Evolutionary conservation across 2,329 filamentous ascomycete genomes (phyloP).

Genomic region (Paraphoma chrysanthemicola): DNA sequence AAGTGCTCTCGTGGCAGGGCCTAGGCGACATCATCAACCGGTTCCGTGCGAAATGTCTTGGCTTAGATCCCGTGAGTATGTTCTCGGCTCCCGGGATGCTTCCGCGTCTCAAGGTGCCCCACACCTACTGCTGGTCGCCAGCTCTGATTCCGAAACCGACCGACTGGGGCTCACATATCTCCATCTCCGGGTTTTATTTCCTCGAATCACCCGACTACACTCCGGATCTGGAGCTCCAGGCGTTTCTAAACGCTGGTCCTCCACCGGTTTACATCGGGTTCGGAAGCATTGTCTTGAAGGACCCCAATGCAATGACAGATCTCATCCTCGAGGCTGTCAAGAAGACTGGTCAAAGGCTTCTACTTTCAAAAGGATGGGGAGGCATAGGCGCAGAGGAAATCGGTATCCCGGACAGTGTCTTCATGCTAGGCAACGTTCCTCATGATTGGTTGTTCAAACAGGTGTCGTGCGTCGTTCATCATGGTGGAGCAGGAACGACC

Average conservation of each 20-base stretch:
- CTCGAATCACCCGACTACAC: conserved; percentile 25
- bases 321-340: conserved; percentile 36
- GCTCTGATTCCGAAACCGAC: conserved; percentile 26
- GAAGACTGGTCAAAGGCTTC: conserved; percentile 69
- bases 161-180: conserved; percentile 24
- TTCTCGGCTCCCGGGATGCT: conserved; percentile 48
- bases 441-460: conserved; percentile 81
- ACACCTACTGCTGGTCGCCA: conserved; percentile 58
- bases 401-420: conserved; percentile 69
- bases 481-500: conserved; percentile 73
- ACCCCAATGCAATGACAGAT: conserved; percentile 33
- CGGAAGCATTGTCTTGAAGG: conserved; percentile 38
- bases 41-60: conserved; percentile 47
- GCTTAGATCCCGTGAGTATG: conserved; percentile 49
- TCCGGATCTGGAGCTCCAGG: conserved; percentile 23
- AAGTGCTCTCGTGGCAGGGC: conserved; percentile 59
- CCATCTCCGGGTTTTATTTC: conserved; percentile 36
- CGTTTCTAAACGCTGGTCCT: conserved; percentile 31
- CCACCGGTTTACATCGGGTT: conserved; percentile 43
- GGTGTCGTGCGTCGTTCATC: conserved; percentile 81
- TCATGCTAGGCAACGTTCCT: conserved; percentile 69
- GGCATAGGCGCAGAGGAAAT: conserved; percentile 70
- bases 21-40: conserved; percentile 56
- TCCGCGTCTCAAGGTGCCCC: conserved; percentile 48
- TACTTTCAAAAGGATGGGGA: conserved; percentile 85